phyloP scores from a whole-genome alignment of 2,329 filamentous ascomycete species.

The Colletotrichum viniferum region DNA sequence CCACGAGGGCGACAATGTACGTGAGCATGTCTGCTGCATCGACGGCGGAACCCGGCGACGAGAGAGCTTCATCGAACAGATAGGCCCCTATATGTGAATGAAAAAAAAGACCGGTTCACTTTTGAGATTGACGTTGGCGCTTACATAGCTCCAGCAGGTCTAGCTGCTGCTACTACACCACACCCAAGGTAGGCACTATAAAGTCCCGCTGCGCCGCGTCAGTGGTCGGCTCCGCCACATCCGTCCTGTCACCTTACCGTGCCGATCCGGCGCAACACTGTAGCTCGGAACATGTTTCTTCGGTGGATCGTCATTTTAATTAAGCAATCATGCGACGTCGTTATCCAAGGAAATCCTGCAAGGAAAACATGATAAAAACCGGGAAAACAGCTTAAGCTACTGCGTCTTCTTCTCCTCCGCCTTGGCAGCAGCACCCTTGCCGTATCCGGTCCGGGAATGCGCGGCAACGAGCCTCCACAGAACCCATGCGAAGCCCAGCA shows the following conservation, averaged over 20 bases:
- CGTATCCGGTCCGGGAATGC: conserved; percentile 37
- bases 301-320: neutral
- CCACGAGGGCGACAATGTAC: conserved; percentile 47
- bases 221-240: neutral
- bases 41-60: neutral
- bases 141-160: neutral
- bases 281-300: neutral
- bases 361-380: neutral
- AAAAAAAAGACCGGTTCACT: neutral
- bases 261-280: neutral
- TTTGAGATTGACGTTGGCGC: neutral
- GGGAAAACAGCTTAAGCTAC: neutral
- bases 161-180: neutral
- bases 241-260: neutral
- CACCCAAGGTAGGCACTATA: neutral
- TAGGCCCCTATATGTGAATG: neutral
- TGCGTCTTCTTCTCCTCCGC: conserved; percentile 17
- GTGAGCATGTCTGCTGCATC: conserved; percentile 41
- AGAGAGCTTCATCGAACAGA: neutral
- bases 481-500: conserved; percentile 73
- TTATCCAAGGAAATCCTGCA: neutral
- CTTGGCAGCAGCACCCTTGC: conserved; percentile 6
- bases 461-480: conserved; percentile 59
- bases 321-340: neutral
- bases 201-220: neutral